These are phyloP conservation scores for Monosporascus ibericus DNA, from an alignment of 2,329 filamentous ascomycete species.

Conservation along the genomic window DNA sequence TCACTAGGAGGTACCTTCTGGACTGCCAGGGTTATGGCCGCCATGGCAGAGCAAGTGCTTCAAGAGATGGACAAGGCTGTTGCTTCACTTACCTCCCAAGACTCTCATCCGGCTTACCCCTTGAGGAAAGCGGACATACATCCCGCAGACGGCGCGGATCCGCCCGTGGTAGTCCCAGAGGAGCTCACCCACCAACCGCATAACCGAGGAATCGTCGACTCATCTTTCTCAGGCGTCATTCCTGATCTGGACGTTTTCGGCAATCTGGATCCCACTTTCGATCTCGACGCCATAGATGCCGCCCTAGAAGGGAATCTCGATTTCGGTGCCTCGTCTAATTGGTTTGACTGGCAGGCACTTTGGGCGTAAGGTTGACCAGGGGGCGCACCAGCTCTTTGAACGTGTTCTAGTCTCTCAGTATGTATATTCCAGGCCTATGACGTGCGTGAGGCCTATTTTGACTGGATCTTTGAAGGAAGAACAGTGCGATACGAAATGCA, in stretches of 20 bases:
- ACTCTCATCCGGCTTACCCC: constrained; percentile 15
- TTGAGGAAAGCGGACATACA: constrained; percentile 14
- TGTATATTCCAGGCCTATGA: too few species aligned
- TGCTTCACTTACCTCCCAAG: constrained; percentile 33
- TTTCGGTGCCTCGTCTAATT: constrained; percentile 46
- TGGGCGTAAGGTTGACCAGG: constrained; percentile 12
- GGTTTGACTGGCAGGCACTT: constrained; percentile 32
- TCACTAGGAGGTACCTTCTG: constrained; percentile 52
- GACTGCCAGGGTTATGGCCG: constrained; percentile 48
- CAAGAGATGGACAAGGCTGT: constrained; percentile 51
- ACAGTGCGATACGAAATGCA: too few species aligned
- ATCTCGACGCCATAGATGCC: constrained; percentile 47
- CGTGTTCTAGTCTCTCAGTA: too few species aligned
- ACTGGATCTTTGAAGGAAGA: too few species aligned
- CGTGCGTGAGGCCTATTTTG: too few species aligned
- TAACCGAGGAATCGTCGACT: constrained; percentile 29
- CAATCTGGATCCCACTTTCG: constrained; percentile 49
- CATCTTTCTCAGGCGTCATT: constrained; percentile 35
- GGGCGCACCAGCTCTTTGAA: background rate
- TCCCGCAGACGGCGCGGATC: constrained; percentile 7
- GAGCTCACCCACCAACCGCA: constrained; percentile 3
- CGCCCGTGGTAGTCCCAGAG: constrained; percentile 2
- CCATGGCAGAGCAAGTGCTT: constrained; percentile 48
- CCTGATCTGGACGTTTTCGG: constrained; percentile 49
- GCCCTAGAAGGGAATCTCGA: constrained; percentile 49